Evolutionary conservation across 192 early-diverging fungal genomes (phyloP).

Genomic region (Chytriomyces hyalinus): DNA sequence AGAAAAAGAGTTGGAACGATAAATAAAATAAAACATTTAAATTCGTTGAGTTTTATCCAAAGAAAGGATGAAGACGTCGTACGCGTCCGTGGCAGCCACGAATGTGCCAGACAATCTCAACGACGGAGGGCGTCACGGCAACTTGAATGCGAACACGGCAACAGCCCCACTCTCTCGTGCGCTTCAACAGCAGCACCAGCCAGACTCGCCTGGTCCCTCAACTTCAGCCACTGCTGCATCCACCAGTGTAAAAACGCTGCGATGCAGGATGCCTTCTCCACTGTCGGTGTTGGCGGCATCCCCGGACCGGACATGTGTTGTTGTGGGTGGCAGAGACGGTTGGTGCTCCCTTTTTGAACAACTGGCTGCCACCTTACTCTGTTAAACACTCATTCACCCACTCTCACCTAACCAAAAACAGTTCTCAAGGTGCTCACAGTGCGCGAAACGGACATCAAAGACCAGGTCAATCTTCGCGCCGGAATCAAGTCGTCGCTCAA

Average conservation of each 20-base stretch:
- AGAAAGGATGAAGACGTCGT: too few relatives aligned
- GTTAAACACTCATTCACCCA: neutral
- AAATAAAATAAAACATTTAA: too few relatives aligned
- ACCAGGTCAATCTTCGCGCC: conserved; percentile 69
- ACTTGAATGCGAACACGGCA: neutral
- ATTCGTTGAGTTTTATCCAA: too few relatives aligned
- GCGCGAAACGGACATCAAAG: conserved; percentile 57
- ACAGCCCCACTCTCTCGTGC: neutral
- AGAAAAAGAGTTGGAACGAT: too few relatives aligned
- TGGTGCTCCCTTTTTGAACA: conserved; percentile 8
- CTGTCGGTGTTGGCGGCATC: conserved; percentile 63
- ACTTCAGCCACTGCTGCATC: neutral
- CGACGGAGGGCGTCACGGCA: too few relatives aligned
- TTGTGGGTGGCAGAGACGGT: conserved; percentile 76
- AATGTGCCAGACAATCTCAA: too few relatives aligned
- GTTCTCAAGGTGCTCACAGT: conserved; percentile 74
- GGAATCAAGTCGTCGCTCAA: conserved; percentile 60
- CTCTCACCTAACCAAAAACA: conserved; percentile 26
- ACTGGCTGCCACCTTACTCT: neutral
- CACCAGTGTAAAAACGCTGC: conserved; percentile 18
- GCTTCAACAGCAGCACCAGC: conserved; percentile 1
- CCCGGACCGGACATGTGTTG: conserved; percentile 65
- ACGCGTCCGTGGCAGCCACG: too few relatives aligned
- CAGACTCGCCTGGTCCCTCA: neutral
- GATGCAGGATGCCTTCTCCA: conserved; percentile 4